Evolutionary conservation across 2,329 filamentous ascomycete species (phyloP).

Genomic region (Ophiostoma quercus): DNA sequence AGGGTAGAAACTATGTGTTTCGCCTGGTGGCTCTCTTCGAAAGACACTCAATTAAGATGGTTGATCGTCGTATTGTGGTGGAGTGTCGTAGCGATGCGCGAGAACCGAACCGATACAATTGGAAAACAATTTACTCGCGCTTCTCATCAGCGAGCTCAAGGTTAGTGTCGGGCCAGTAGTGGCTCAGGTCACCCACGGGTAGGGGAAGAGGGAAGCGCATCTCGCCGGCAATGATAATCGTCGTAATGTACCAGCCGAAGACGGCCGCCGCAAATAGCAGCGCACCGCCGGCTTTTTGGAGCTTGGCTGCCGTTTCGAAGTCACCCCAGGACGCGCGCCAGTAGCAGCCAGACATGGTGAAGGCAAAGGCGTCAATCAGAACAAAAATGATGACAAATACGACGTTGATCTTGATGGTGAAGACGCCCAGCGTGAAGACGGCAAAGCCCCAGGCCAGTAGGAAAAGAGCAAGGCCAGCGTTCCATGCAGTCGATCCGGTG

Average conservation of each 20-base stretch:
- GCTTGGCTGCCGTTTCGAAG: conserved; percentile 37
- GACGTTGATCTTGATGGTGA: conserved; percentile 46
- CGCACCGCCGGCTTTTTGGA: conserved; percentile 43
- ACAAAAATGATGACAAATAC: conserved; percentile 48
- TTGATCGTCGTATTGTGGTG: background rate
- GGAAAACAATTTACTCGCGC: conserved; percentile 13
- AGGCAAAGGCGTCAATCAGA: conserved; percentile 42
- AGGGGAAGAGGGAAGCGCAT: conserved; percentile 46
- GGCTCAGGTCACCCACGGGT: conserved; percentile 48
- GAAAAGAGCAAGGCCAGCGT: conserved; percentile 45
- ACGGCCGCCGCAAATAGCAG: conserved; percentile 43
- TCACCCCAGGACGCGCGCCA: conserved; percentile 44
- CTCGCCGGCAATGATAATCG: conserved; percentile 50
- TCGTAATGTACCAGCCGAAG: conserved; percentile 49
- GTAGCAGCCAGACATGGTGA: conserved; percentile 45
- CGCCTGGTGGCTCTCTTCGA: background rate
- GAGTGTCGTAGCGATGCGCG: background rate
- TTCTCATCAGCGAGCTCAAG: conserved; percentile 27
- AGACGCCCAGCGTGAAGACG: conserved; percentile 47
- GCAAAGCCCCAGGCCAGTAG: conserved; percentile 50
- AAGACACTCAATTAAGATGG: background rate
- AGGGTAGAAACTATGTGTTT: background rate
- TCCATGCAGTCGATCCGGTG: conserved; percentile 41
- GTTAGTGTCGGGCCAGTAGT: conserved; percentile 43
- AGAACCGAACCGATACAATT: background rate